phyloP scores from a whole-genome alignment of 805 yeast genomes.

The Cyberlindnera petersonii region DNA sequence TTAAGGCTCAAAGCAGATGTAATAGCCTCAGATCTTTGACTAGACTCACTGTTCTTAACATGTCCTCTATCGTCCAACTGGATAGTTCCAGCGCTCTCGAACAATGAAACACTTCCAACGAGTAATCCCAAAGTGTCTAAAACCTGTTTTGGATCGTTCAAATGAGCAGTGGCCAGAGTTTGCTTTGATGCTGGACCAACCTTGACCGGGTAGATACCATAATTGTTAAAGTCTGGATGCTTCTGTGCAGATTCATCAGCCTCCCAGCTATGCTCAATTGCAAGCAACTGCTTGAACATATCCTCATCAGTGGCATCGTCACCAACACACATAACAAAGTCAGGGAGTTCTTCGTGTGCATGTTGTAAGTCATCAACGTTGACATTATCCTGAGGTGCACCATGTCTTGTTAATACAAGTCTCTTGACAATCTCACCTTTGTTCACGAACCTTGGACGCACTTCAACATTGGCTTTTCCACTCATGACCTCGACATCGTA shows the following conservation, averaged over 20 bases:
- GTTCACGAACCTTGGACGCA: slow-evolving; percentile 91
- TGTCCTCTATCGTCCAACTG: slow-evolving; percentile 78
- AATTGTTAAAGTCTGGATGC: slow-evolving; percentile 37
- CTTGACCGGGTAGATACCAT: slow-evolving; percentile 78
- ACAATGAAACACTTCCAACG: slow-evolving; percentile 72
- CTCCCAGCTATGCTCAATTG: slow-evolving; percentile 55
- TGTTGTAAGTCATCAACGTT: slow-evolving; percentile 31
- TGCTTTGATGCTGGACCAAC: slow-evolving; percentile 89
- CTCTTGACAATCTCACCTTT: slow-evolving; percentile 94
- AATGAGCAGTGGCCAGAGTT: slow-evolving; percentile 81
- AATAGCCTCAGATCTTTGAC: slow-evolving; percentile 33
- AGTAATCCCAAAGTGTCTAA: slow-evolving; percentile 77
- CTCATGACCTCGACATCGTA: slow-evolving; percentile 93
- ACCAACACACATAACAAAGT: slow-evolving; percentile 85
- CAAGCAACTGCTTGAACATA: slow-evolving; percentile 79
- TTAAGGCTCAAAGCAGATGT: slow-evolving; percentile 21
- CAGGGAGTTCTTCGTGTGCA: slow-evolving; percentile 55
- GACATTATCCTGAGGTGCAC: slow-evolving; percentile 42
- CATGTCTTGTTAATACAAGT: slow-evolving; percentile 63
- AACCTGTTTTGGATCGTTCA: slow-evolving; percentile 80
- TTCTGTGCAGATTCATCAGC: slow-evolving; percentile 21
- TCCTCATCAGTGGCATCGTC: slow-evolving; percentile 98
- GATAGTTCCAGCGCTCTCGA: slow-evolving; percentile 74
- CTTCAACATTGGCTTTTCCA: slow-evolving; percentile 96
- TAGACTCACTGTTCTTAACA: slow-evolving; percentile 40